A percentile compares a stretch with the other conserved stretches of the same genome.
phyloP scores from a whole-genome alignment of 805 yeast species.

The Myxozyma udenii region DNA sequence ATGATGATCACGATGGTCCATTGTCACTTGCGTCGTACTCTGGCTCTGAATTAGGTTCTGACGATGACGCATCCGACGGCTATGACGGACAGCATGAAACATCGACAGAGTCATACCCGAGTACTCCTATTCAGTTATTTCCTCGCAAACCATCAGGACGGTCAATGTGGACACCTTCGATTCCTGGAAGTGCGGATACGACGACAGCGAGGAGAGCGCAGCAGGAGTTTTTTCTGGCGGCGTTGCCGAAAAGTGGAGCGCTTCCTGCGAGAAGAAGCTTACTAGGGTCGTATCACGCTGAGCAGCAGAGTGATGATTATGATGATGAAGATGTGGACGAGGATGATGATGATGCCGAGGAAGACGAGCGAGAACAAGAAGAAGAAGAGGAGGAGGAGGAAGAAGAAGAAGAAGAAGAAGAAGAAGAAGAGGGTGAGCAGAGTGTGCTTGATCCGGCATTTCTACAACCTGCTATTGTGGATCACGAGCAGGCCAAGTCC shows the following conservation, averaged over 20 bases:
- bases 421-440: not conserved
- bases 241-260: not conserved
- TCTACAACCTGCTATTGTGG: not conserved
- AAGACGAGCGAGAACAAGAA: slow-evolving; percentile 9
- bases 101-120: not conserved
- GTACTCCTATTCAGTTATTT: slow-evolving; percentile 1
- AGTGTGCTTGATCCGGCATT: not conserved
- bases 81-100: slow-evolving; percentile 1
- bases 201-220: slow-evolving; percentile 1
- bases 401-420: slow-evolving; percentile 6
- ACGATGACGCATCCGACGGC: slow-evolving; percentile 4
- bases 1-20: not conserved
- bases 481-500: no score
- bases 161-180: slow-evolving; percentile 16
- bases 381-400: slow-evolving; percentile 8
- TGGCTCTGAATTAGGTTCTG: slow-evolving; percentile 6
- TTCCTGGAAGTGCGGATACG: slow-evolving; percentile 5
- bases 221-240: not conserved
- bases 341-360: slow-evolving; percentile 4
- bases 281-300: not conserved
- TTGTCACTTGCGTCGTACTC: slow-evolving; percentile 3
- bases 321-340: slow-evolving; percentile 7
- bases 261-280: not conserved
- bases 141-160: not conserved
- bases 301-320: slow-evolving; percentile 2